Evolutionary conservation across 805 yeast genomes (phyloP).

Genomic region (Novakomyces olei): DNA sequence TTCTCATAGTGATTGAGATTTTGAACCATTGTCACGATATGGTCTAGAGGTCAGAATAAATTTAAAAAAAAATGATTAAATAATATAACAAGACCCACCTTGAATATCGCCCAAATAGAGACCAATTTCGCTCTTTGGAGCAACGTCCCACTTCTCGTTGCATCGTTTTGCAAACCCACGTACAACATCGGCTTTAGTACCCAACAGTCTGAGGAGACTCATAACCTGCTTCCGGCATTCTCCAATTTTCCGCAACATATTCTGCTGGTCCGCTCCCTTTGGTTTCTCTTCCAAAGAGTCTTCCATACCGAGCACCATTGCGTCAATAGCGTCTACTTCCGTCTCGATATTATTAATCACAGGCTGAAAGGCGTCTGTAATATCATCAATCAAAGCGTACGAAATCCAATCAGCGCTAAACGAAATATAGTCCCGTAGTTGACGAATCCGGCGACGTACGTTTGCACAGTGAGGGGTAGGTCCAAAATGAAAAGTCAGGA

Average conservation of each 20-base stretch:
- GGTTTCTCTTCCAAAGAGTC: constrained; percentile 2
- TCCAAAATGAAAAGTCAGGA: constrained; percentile 77
- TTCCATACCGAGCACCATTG: constrained; percentile 56
- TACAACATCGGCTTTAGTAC: constrained; percentile 92
- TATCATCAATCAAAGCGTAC: constrained; percentile 87
- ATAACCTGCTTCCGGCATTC: constrained; percentile 87
- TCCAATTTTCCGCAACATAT: constrained; percentile 83
- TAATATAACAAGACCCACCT: too few relatives aligned
- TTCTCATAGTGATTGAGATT: constrained; percentile 87
- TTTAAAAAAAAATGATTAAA: not conserved
- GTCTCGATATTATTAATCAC: constrained; percentile 84
- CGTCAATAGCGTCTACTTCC: constrained; percentile 88
- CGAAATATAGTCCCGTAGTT: constrained; percentile 66
- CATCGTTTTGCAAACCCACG: constrained; percentile 85
- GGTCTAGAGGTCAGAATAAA: constrained; percentile 39
- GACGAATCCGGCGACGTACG: constrained; percentile 78
- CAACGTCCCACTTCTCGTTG: constrained; percentile 60
- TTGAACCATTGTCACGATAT: constrained; percentile 91
- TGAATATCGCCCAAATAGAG: constrained; percentile 93
- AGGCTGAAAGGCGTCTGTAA: constrained; percentile 94
- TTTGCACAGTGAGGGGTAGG: constrained; percentile 93
- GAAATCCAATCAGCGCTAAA: constrained; percentile 94
- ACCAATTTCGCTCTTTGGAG: constrained; percentile 69
- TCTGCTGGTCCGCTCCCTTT: constrained; percentile 31
- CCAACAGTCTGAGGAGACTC: constrained; percentile 64